Conservation (phyloP, 345 rosid species). For the Bruguiera parviflora region DNA sequence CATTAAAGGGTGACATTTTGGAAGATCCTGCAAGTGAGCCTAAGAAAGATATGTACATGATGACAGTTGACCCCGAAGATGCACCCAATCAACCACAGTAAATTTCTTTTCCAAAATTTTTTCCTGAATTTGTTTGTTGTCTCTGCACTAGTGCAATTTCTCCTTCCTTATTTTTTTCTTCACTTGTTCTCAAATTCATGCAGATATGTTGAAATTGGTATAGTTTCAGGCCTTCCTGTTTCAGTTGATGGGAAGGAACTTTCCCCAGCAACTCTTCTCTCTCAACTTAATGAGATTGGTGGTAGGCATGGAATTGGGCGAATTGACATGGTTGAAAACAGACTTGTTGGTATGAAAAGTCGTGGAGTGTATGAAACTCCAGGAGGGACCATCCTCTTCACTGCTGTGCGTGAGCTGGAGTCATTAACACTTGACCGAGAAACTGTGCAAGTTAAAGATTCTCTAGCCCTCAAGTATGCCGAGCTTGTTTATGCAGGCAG, state of each 20-base stretch:
- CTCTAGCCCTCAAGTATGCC: conserved; percentile 73
- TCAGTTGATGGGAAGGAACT: conserved; percentile 66
- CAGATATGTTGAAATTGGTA: conserved; percentile 74
- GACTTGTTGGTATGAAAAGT: conserved; percentile 96
- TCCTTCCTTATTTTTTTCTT: neutral
- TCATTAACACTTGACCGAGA: conserved; percentile 81
- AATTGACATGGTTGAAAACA: conserved; percentile 88
- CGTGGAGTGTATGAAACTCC: conserved; percentile 99
- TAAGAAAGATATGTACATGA: conserved; percentile 89
- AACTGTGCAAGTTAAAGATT: conserved; percentile 73
- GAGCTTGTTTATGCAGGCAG: conserved; percentile 93
- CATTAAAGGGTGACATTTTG: conserved; percentile 76
- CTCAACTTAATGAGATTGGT: conserved; percentile 69
- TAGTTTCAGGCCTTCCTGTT: conserved; percentile 70
- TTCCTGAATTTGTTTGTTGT: neutral
- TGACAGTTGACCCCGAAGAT: conserved; percentile 82
- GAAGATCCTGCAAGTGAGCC: conserved; percentile 96
- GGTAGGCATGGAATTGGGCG: conserved; percentile 90
- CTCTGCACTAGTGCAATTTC: neutral
- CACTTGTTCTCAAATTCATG: neutral
- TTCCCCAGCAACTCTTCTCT: conserved; percentile 78
- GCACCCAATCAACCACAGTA: conserved; percentile 87
- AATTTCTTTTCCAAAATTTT: conserved; percentile 17
- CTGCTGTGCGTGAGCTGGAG: conserved; percentile 79
- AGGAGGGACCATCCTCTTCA: conserved; percentile 83